Percentiles rank a stretch among this genome's conserved stretches.
phyloP scores from a whole-genome alignment of 768 basidiomycete species.

The Mycena crocata region DNA sequence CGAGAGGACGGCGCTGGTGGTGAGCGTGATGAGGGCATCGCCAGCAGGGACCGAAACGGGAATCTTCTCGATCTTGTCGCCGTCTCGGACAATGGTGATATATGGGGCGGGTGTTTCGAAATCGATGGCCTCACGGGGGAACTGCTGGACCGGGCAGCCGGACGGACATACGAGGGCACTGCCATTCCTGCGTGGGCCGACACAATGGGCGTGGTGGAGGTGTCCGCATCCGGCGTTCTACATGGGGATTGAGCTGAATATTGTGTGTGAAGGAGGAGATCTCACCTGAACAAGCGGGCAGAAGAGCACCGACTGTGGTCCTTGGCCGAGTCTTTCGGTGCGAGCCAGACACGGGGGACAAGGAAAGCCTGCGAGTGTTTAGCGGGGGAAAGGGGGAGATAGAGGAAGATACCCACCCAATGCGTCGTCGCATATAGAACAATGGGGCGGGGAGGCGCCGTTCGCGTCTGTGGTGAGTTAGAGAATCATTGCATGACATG shows the following conservation, averaged over 20 bases:
- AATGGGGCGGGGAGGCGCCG: slow-evolving; percentile 34
- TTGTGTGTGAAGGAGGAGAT: background rate
- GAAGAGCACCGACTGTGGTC: slow-evolving; percentile 28
- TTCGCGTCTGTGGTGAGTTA: slow-evolving; percentile 7
- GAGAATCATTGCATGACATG: background rate
- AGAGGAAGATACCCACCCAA: slow-evolving; percentile 31
- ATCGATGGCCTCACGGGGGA: slow-evolving; percentile 35
- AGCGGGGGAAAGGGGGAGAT: background rate
- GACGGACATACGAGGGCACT: slow-evolving; percentile 36
- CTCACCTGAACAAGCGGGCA: slow-evolving; percentile 41
- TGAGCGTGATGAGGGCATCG: slow-evolving; percentile 5
- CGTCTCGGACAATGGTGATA: slow-evolving; percentile 40
- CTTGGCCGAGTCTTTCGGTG: slow-evolving; percentile 14
- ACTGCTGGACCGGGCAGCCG: slow-evolving; percentile 34
- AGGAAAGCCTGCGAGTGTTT: slow-evolving; percentile 35
- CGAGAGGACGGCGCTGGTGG: slow-evolving; percentile 24
- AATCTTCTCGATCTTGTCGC: slow-evolving; percentile 39
- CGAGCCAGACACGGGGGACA: slow-evolving; percentile 38
- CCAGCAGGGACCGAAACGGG: slow-evolving; percentile 20
- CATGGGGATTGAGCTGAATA: background rate
- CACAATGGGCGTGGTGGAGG: slow-evolving; percentile 44
- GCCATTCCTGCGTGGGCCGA: slow-evolving; percentile 25
- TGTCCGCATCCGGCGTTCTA: slow-evolving; percentile 44
- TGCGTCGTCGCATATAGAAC: slow-evolving; percentile 39
- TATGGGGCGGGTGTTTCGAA: slow-evolving; percentile 29